Evolutionary conservation across 2,329 filamentous ascomycete species (phyloP).

Genomic region (Aspergillus sp.): DNA sequence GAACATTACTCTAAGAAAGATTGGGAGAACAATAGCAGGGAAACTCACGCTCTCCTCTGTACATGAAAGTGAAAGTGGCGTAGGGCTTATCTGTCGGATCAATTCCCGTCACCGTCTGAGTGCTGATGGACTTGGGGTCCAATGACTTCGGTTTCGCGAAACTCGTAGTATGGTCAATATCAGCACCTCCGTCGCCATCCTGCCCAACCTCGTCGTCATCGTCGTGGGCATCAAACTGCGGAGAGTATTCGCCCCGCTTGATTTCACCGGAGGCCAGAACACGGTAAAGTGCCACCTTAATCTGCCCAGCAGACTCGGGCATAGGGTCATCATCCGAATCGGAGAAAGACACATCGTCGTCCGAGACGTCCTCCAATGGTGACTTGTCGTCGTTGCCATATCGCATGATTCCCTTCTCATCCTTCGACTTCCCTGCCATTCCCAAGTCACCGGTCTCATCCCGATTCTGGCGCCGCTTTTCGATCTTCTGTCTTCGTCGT

Average conservation of each 20-base stretch:
- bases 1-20: background rate
- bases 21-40: background rate
- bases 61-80: constrained; percentile 95
- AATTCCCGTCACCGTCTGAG: constrained; percentile 97
- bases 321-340: constrained; percentile 76
- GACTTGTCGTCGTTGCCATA: constrained; percentile 71
- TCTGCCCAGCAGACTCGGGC: constrained; percentile 90
- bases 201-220: constrained; percentile 67
- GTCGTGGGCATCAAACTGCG: constrained; percentile 93
- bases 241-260: constrained; percentile 95
- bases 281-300: constrained; percentile 94
- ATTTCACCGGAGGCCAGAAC: constrained; percentile 94
- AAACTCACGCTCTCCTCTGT: constrained; percentile 80
- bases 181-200: constrained; percentile 57
- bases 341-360: constrained; percentile 59
- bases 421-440: constrained; percentile 24
- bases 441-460: constrained; percentile 47
- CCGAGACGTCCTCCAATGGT: constrained; percentile 63
- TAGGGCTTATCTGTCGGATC: constrained; percentile 94
- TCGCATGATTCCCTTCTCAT: constrained; percentile 55
- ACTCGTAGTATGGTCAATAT: constrained; percentile 93
- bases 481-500: constrained; percentile 57
- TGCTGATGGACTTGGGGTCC: constrained; percentile 95
- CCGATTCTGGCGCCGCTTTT: constrained; percentile 76
- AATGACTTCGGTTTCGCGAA: constrained; percentile 94